phyloP scores from a whole-genome alignment of 768 basidiomycete genomes.

The Cubamyces lactineus region DNA sequence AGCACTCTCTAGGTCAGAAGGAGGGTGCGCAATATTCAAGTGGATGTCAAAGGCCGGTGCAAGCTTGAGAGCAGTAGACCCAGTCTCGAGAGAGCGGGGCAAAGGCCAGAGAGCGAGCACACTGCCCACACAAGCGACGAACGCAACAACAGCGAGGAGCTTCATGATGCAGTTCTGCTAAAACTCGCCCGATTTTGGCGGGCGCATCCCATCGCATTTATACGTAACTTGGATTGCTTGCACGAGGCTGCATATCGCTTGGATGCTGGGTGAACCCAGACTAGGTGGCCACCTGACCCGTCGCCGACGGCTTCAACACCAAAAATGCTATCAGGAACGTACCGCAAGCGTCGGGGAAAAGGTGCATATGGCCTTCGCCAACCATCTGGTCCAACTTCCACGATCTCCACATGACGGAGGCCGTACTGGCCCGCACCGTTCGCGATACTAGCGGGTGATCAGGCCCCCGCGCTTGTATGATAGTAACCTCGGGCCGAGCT shows the following conservation, averaged over 20 bases:
- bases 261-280: not conserved
- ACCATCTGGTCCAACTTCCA: not conserved
- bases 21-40: constrained; percentile 41
- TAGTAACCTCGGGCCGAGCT: no score
- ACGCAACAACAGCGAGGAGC: not conserved
- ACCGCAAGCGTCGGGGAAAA: not conserved
- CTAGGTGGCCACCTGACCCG: constrained; percentile 10
- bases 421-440: not conserved
- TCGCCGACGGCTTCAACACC: not conserved
- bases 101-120: constrained; percentile 39
- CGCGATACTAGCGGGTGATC: not conserved
- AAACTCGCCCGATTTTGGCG: no score
- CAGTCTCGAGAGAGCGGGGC: constrained; percentile 36
- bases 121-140: not conserved
- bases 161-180: constrained; percentile 6
- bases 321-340: constrained; percentile 15
- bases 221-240: no score
- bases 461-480: no score
- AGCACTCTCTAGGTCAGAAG: constrained; percentile 59
- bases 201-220: no score
- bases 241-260: not conserved
- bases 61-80: constrained; percentile 40
- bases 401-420: no score
- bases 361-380: not conserved
- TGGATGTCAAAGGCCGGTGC: constrained; percentile 53